A percentile compares a stretch with the other conserved stretches of the same genome.
Conservation (phyloP, 495 filamentous ascomycete species). For the Penicillium tannophilum region DNA sequence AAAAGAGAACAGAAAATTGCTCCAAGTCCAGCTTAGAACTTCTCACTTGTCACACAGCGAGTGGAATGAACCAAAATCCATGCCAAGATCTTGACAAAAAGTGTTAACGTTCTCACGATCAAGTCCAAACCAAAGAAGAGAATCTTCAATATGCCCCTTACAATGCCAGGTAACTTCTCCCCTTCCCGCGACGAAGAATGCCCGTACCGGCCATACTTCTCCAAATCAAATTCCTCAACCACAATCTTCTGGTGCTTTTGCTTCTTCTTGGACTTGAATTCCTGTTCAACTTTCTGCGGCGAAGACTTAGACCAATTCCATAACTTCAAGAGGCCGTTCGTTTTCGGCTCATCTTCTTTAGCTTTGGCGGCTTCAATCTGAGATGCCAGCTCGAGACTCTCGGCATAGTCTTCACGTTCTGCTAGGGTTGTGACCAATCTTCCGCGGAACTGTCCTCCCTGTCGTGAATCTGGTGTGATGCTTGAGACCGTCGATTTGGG, state of each 20-base stretch:
- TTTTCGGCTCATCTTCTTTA: conserved; percentile 8
- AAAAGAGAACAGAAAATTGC: background rate
- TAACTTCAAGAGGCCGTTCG: conserved; percentile 26
- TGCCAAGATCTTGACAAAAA: conserved; percentile 40
- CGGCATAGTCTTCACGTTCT: conserved; percentile 43
- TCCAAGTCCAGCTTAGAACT: conserved; percentile 33
- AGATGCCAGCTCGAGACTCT: conserved; percentile 36
- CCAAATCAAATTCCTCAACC: conserved; percentile 50
- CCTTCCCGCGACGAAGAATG: conserved; percentile 37
- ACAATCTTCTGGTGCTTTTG: conserved; percentile 32
- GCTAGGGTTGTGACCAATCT: conserved; percentile 42
- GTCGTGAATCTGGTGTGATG: background rate
- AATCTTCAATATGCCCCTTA: conserved; percentile 35
- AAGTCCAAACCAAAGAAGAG: conserved; percentile 45
- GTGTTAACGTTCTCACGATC: conserved; percentile 36
- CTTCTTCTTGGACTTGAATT: conserved; percentile 23
- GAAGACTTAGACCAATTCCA: conserved; percentile 20
- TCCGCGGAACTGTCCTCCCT: conserved; percentile 27
- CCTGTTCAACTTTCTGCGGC: conserved; percentile 1
- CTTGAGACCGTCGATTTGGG: conserved; percentile 11
- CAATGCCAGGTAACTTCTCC: conserved; percentile 41
- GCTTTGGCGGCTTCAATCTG: conserved; percentile 30
- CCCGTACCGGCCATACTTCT: conserved; percentile 46
- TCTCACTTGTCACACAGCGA: conserved; percentile 44
- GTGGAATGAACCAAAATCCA: conserved; percentile 44